phyloP scores from a whole-genome alignment of 2,329 filamentous ascomycete species.

The Albifimbria verrucaria region DNA sequence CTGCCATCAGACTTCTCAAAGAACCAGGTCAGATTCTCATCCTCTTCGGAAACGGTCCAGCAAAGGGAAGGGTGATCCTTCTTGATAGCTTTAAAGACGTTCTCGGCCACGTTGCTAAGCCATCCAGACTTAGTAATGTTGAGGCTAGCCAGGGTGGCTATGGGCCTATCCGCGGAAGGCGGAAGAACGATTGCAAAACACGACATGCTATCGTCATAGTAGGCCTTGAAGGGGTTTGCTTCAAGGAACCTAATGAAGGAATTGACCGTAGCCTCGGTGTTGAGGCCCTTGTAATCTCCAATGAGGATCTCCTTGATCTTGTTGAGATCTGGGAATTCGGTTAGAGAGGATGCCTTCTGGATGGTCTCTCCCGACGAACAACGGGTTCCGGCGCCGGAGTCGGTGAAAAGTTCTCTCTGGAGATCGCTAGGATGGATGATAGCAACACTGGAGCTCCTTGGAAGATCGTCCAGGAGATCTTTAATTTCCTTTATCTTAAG shows the following conservation, averaged over 20 bases:
- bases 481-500: conserved; percentile 98
- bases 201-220: conserved; percentile 92
- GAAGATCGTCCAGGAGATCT: conserved; percentile 83
- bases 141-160: conserved; percentile 84
- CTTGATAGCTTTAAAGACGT: conserved; percentile 89
- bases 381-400: conserved; percentile 92
- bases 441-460: conserved; percentile 88
- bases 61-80: conserved; percentile 88
- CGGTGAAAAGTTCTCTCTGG: conserved; percentile 91
- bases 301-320: conserved; percentile 80
- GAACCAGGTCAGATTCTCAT: conserved; percentile 98
- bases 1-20: conserved; percentile 96
- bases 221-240: conserved; percentile 80
- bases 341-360: conserved; percentile 65
- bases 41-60: conserved; percentile 95
- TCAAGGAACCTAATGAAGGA: conserved; percentile 79
- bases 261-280: conserved; percentile 80
- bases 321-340: conserved; percentile 71
- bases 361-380: conserved; percentile 92
- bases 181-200: conserved; percentile 87
- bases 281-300: conserved; percentile 75
- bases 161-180: conserved; percentile 58
- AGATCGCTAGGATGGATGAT: conserved; percentile 96
- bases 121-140: conserved; percentile 93
- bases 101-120: conserved; percentile 92